Conservation (phyloP, 345 rosid species). For the Laguncularia racemosa region DNA sequence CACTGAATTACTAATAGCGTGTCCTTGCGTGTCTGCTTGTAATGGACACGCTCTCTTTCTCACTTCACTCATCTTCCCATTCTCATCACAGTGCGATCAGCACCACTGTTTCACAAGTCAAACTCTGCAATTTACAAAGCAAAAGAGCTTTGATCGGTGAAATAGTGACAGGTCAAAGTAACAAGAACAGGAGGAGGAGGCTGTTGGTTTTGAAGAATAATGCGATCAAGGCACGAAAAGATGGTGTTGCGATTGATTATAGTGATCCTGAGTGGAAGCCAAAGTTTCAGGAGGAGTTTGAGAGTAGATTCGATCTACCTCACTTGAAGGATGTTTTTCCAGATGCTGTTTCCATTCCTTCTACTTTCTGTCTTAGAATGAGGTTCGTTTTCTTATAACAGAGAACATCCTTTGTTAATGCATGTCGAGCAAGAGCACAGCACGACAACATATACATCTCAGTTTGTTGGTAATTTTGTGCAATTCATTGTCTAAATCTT, state of each 20-base stretch:
- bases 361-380: slow-evolving; percentile 87
- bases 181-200: too few relatives aligned
- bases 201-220: background rate
- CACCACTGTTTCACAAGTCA: background rate
- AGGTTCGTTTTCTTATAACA: slow-evolving; percentile 32
- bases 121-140: background rate
- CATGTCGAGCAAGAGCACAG: too few relatives aligned
- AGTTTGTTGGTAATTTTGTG: background rate
- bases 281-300: slow-evolving; percentile 64
- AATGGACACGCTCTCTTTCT: slow-evolving; percentile 4
- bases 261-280: slow-evolving; percentile 72
- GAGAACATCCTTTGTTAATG: too few relatives aligned
- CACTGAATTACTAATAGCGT: too few relatives aligned
- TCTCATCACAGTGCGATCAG: background rate
- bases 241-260: slow-evolving; percentile 37
- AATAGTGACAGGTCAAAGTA: too few relatives aligned
- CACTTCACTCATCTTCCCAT: background rate
- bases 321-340: slow-evolving; percentile 71
- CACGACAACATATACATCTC: background rate
- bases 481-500: background rate
- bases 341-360: slow-evolving; percentile 56
- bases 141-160: too few relatives aligned
- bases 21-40: too few relatives aligned
- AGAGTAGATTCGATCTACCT: slow-evolving; percentile 64
- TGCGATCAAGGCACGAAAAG: slow-evolving; percentile 2